Percentiles rank a stretch among this genome's conserved stretches.
Conservation (phyloP, 2,329 filamentous ascomycete genomes). For the Dactylonectria macrodidyma region DNA sequence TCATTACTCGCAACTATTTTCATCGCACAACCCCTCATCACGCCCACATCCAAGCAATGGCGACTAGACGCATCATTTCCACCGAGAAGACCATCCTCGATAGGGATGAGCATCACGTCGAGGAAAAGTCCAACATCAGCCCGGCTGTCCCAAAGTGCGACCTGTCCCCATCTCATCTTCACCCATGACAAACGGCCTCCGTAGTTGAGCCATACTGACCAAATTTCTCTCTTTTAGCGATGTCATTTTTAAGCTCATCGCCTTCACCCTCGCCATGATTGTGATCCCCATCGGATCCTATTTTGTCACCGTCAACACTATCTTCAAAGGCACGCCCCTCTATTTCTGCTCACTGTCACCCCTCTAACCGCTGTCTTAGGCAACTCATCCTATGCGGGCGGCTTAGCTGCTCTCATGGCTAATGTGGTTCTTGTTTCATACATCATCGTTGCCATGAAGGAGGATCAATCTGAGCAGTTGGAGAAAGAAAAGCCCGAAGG, state of each 20-base stretch:
- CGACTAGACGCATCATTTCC: conserved; percentile 76
- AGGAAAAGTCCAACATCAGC: conserved; percentile 79
- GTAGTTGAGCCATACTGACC: conserved; percentile 17
- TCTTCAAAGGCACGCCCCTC: conserved; percentile 78
- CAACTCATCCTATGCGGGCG: conserved; percentile 90
- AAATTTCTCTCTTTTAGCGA: conserved; percentile 63
- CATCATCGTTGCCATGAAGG: conserved; percentile 90
- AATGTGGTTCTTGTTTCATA: conserved; percentile 95
- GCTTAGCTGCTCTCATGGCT: conserved; percentile 87
- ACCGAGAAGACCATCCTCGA: conserved; percentile 78
- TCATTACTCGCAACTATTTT: conserved; percentile 24
- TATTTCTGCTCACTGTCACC: conserved; percentile 15
- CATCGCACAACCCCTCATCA: conserved; percentile 23
- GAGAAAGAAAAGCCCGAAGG: conserved; percentile 60
- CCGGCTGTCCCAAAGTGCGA: conserved; percentile 87
- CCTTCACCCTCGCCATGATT: conserved; percentile 94
- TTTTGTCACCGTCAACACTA: conserved; percentile 81
- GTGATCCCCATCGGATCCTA: conserved; percentile 89
- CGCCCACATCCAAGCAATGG: conserved; percentile 67
- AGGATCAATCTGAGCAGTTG: conserved; percentile 74
- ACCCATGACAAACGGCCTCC: conserved; percentile 1
- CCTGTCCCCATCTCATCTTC: conserved; percentile 20
- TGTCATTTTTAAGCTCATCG: conserved; percentile 91
- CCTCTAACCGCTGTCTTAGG: conserved; percentile 65
- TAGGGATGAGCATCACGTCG: conserved; percentile 64